phyloP scores from a whole-genome alignment of 2,329 filamentous ascomycete species.

The Davidsoniella australis region DNA sequence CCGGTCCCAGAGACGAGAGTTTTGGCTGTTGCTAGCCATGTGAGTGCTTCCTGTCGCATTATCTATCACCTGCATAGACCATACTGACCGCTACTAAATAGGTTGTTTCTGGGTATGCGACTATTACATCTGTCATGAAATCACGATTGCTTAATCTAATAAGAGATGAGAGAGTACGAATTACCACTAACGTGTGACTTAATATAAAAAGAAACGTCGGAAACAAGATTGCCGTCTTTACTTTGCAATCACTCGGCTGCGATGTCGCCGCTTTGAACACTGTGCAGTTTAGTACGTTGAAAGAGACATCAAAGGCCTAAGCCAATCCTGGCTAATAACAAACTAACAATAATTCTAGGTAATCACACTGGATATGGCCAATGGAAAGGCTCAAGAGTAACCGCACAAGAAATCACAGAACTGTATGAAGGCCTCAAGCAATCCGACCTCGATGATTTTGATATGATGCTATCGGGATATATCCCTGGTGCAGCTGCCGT shows the following conservation, averaged over 20 bases:
- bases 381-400: slow-evolving; percentile 68
- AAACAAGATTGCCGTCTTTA: slow-evolving; percentile 91
- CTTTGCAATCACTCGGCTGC: slow-evolving; percentile 83
- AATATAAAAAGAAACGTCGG: slow-evolving; percentile 55
- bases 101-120: slow-evolving; percentile 28
- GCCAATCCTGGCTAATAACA: neutral
- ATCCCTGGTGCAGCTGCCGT: slow-evolving; percentile 76
- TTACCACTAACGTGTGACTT: too few species aligned
- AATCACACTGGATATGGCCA: slow-evolving; percentile 91
- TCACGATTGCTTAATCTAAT: slow-evolving; percentile 13
- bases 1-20: slow-evolving; percentile 44
- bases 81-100: slow-evolving; percentile 13
- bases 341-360: slow-evolving; percentile 33
- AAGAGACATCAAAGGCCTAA: too few species aligned
- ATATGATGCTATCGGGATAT: slow-evolving; percentile 90
- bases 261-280: slow-evolving; percentile 92
- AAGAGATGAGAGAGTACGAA: slow-evolving; percentile 4
- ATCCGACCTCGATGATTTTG: slow-evolving; percentile 73
- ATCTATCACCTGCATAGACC: neutral
- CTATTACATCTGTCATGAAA: neutral
- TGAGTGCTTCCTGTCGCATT: slow-evolving; percentile 32
- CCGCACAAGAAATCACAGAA: slow-evolving; percentile 65
- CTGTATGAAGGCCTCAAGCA: slow-evolving; percentile 73
- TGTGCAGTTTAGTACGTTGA: slow-evolving; percentile 76
- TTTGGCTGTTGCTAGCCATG: slow-evolving; percentile 86